phyloP scores from a whole-genome alignment of 805 yeast species.

The Lipomyces anomalus region DNA sequence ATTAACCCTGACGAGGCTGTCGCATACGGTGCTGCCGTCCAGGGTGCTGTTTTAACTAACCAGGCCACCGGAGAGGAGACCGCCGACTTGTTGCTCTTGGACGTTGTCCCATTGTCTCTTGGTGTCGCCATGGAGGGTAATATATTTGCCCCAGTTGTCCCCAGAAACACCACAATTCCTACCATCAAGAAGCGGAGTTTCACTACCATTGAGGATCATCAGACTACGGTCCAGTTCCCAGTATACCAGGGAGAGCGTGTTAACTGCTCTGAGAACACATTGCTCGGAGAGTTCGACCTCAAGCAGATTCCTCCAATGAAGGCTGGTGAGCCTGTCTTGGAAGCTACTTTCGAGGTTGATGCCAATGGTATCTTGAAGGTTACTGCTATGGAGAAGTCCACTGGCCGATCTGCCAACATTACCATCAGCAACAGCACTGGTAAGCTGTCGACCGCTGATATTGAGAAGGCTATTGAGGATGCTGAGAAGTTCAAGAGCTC shows the following conservation, averaged over 20 bases:
- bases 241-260: constrained; percentile 99
- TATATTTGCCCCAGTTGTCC: constrained; percentile 97
- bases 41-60: constrained; percentile 97
- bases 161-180: constrained; percentile 99
- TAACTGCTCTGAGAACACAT: constrained; percentile 94
- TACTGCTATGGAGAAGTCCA: constrained; percentile 96
- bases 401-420: constrained; percentile 97
- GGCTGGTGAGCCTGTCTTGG: constrained; percentile 99
- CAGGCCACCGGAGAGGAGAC: constrained; percentile 84
- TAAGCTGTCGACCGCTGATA: constrained; percentile 92
- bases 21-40: constrained; percentile 99
- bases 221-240: constrained; percentile 97
- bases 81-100: constrained; percentile 90
- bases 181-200: constrained; percentile 98
- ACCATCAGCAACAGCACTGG: constrained; percentile 99
- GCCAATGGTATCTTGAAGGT: constrained; percentile 99
- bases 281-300: constrained; percentile 97
- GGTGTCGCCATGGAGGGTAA: constrained; percentile 99
- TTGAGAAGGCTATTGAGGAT: constrained; percentile 97
- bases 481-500: constrained; percentile 99
- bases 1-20: constrained; percentile 99
- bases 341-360: constrained; percentile 98
- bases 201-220: constrained; percentile 98
- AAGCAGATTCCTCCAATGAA: constrained; percentile 97
- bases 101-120: constrained; percentile 95